Evolutionary conservation across 176 grass and related monocot genomes (phyloP).

Genomic region (Phyllostachys edulis): DNA sequence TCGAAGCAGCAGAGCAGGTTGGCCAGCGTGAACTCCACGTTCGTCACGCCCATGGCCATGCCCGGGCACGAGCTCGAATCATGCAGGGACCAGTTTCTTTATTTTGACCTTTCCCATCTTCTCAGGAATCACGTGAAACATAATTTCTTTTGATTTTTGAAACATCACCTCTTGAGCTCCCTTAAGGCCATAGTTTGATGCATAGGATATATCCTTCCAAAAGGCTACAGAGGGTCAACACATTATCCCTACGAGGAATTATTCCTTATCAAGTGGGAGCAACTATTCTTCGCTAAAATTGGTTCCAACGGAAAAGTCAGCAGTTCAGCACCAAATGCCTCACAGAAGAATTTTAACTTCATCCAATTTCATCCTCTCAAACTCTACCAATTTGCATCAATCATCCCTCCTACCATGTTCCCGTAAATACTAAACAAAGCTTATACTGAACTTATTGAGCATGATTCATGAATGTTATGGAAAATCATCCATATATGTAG

Average conservation of each 20-base stretch:
- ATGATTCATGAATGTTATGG: neutral
- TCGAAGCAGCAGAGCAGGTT: conserved; percentile 8
- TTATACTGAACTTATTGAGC: neutral
- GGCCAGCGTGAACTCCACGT: conserved; percentile 18
- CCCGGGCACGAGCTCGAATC: conserved; percentile 21
- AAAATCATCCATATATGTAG: neutral
- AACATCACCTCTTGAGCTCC: conserved; percentile 29
- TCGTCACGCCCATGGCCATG: neutral
- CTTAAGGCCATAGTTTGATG: conserved; percentile 22
- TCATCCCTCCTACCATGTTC: neutral
- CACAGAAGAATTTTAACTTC: neutral
- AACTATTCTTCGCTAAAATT: neutral
- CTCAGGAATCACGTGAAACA: neutral
- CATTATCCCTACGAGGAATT: neutral
- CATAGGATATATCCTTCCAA: conserved; percentile 12
- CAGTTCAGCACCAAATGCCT: neutral
- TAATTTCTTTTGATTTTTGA: neutral
- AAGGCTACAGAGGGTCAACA: neutral
- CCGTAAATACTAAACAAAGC: neutral
- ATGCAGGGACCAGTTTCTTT: neutral
- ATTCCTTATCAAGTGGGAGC: conserved; percentile 37
- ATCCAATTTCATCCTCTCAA: neutral
- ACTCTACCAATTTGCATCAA: neutral
- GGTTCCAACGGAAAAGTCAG: conserved; percentile 10
- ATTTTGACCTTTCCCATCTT: conserved; percentile 8